phyloP scores from a whole-genome alignment of 139 green algal species.

The Chlamydomonas incerta region DNA sequence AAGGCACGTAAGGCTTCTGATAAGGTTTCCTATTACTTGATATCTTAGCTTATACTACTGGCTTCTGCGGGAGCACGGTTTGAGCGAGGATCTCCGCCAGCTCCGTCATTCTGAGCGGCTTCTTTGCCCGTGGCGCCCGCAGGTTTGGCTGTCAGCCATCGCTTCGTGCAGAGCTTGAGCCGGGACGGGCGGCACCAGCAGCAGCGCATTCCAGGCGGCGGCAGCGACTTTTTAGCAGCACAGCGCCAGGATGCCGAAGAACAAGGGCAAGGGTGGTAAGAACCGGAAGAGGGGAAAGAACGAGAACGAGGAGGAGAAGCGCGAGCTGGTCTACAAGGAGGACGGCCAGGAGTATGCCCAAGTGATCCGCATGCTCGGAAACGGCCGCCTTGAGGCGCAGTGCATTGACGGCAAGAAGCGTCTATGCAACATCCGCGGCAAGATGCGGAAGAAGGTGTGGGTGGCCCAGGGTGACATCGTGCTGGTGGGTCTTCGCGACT shows the following conservation, averaged over 20 bases:
- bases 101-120: too few species aligned
- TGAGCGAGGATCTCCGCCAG: too few species aligned
- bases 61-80: too few species aligned
- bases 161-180: too few species aligned
- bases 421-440: slow-evolving; percentile 98
- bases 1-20: too few species aligned
- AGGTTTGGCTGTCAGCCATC: too few species aligned
- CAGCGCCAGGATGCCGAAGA: slow-evolving; percentile 62
- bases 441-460: slow-evolving; percentile 99
- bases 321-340: slow-evolving; percentile 99
- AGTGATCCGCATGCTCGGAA: slow-evolving; percentile 98
- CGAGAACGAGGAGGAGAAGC: slow-evolving; percentile 96
- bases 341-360: slow-evolving; percentile 94
- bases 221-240: background rate
- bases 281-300: slow-evolving; percentile 86
- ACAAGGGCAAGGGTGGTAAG: slow-evolving; percentile 70
- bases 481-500: slow-evolving; percentile 97
- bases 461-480: slow-evolving; percentile 94
- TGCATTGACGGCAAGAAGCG: slow-evolving; percentile 99
- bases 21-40: too few species aligned
- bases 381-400: slow-evolving; percentile 96
- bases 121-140: too few species aligned
- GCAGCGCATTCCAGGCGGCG: slow-evolving; percentile 3
- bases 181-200: background rate
- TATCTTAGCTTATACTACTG: too few species aligned